Evolutionary conservation across 345 rosid genomes (phyloP), one percentile per base, ranked within the genome.

Genomic region (Sonneratia caseolaris): DNA sequence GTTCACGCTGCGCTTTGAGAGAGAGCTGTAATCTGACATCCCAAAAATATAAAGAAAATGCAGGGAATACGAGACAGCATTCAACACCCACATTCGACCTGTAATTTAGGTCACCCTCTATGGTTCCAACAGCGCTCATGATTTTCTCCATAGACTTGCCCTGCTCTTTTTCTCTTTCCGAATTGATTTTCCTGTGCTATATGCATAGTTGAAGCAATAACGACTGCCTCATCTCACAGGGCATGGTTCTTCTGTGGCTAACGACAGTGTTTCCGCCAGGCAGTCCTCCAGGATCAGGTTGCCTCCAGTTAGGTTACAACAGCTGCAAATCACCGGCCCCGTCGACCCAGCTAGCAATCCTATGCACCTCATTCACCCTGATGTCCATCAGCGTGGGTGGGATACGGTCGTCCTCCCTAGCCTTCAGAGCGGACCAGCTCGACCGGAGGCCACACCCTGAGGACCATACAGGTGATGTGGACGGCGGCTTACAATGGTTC

Each of bases 181-280:
- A 40, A 40, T 40, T 40, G 5, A 40, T 40, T 4, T 40, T 40
- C 9, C 1, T 48, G 53, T 15, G 18, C 16, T 45, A 13, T 10
- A 11, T 48, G 53, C 53, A 11, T 48, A 48, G 15, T 64, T 27
- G 32, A 64, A 64, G 11, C 37, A 24, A 64, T 64, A 32, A 9
- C 22, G 32, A 5, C 32, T 74, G 67, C 66, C 21, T 27, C 40
- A 67, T 77, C 36, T 65, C 57, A 62, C 82, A 89, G 96, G 96
- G 96, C 64, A 89, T 81, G 84, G 73, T 79, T 48, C 83, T 90
- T 10, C 68, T 93, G 24, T 93, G 98, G 98, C 61, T 86, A 68
- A 90, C 96, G 8, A 84, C 88, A 0, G 79, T 89, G 86, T 69
- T 90, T 66, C 92, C 91, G 40, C 78, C 76, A 76, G 78, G 80